These are phyloP conservation scores for Blepharisma stoltei DNA, from an alignment of 73 alveolate genomes.

Conservation along the genomic window DNA sequence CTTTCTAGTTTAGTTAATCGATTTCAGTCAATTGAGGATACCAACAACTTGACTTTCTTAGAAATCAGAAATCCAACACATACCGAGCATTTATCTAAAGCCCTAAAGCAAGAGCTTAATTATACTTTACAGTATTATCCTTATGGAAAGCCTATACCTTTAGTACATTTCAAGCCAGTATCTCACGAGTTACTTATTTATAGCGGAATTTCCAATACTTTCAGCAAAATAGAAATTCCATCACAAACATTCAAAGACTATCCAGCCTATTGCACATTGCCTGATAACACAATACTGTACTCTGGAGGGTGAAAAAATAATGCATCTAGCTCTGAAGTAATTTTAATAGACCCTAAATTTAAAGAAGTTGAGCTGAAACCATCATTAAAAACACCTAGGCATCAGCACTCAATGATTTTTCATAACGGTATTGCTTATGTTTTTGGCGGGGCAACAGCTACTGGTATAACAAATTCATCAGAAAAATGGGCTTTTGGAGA, in stretches of 20 bases:
- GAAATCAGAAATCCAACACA: too few relatives aligned
- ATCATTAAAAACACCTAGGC: background rate
- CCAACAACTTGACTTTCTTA: too few relatives aligned
- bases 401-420: constrained; percentile 7
- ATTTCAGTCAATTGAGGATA: too few relatives aligned
- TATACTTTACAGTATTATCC: background rate
- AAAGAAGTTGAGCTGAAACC: background rate
- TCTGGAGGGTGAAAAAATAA: constrained; percentile 25
- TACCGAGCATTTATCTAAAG: too few relatives aligned
- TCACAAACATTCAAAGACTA: background rate
- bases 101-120: background rate
- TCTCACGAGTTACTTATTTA: background rate
- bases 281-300: background rate
- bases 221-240: background rate
- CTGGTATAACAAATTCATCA: background rate
- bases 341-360: background rate
- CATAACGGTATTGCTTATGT: background rate
- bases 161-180: background rate
- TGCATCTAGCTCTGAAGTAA: background rate
- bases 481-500: constrained; percentile 9
- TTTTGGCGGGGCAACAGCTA: constrained; percentile 13
- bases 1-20: too few relatives aligned
- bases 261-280: background rate
- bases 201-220: background rate
- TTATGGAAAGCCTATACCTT: constrained; percentile 17